Conservation (phyloP, 768 basidiomycete genomes). For the Pulveroboletus sp. region DNA sequence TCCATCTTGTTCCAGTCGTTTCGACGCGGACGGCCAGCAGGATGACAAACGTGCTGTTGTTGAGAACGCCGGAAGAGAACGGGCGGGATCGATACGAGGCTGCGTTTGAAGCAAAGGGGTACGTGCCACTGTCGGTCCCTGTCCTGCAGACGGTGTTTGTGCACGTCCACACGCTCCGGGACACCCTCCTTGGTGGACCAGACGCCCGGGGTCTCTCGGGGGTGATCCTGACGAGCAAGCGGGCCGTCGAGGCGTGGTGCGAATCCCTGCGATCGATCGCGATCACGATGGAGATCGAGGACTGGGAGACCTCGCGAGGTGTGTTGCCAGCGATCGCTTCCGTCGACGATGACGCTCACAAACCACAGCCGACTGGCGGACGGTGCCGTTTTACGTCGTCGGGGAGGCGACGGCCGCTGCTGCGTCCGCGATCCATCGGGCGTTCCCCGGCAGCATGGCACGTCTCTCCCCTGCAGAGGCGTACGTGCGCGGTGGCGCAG, state of each 20-base stretch:
- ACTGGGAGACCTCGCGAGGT: slow-evolving; percentile 12
- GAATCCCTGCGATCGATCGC: slow-evolving; percentile 31
- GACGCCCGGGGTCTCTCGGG: slow-evolving; percentile 38
- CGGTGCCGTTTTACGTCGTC: slow-evolving; percentile 74
- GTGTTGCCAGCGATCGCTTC: not conserved
- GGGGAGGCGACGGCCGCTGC: slow-evolving; percentile 59
- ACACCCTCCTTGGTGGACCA: slow-evolving; percentile 41
- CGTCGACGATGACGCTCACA: not conserved
- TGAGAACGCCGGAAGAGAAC: slow-evolving; percentile 36
- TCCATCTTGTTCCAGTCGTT: no score
- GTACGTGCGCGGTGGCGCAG: slow-evolving; percentile 40
- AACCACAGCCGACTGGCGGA: slow-evolving; percentile 45
- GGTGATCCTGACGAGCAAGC: slow-evolving; percentile 74
- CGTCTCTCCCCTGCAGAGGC: slow-evolving; percentile 25
- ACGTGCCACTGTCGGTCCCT: slow-evolving; percentile 55
- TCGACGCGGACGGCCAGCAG: no score
- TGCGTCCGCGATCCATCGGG: slow-evolving; percentile 31
- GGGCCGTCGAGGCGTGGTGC: slow-evolving; percentile 72
- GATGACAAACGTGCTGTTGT: slow-evolving; percentile 38
- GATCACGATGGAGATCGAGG: no score
- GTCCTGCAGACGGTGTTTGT: slow-evolving; percentile 65
- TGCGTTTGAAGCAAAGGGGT: slow-evolving; percentile 45
- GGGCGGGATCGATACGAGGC: slow-evolving; percentile 56
- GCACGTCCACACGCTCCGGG: slow-evolving; percentile 44
- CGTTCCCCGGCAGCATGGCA: slow-evolving; percentile 38